Evolutionary conservation across 176 grass and related monocot species (phyloP), one percentile per base, ranked within the genome.

Genomic region (Eleusine coracana): DNA sequence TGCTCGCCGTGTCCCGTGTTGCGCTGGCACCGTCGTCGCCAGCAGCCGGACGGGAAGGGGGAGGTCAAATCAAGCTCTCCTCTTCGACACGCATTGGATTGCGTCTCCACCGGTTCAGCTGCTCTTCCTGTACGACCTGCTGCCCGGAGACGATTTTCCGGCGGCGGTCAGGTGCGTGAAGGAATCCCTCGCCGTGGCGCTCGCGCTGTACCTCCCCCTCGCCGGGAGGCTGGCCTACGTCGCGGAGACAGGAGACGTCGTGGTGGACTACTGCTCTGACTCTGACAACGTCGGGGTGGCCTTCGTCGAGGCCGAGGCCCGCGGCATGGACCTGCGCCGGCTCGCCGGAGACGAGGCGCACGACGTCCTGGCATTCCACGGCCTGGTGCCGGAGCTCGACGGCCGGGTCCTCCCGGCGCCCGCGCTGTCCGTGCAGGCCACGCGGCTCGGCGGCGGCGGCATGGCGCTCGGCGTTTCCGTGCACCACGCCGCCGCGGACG

Each of bases 401-500:
- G 18, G 7, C n/a, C 2, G 66, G 10, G 38, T 56, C 46, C 36
- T 78, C 10, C 83, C 80, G 66, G 75, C 60, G 36, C 79, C 88
- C 3, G 74, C 79, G 73, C 36, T 79, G 25, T 74, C 83, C 48
- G 74, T 90, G 66, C 83, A 80, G 80, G 68, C 38, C 25, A 83
- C 79, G 48, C 18, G 60, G 23, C 81, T 90, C 31, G 25, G 25
- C 48, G 41, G n/a, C 28, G 68, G 4, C 28, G 83, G 83, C 7
- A 23, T 83, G n/a, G 78, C 73, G 1, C 4, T 90, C 45, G 88
- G 88, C 21, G 8, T 85, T n/a, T 67, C 84, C 13, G 51, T 83
- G 17, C 79, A 79, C 74, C 88, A 90, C 40, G 79, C 74, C 38
- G 42, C 79, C 41, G 88, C 52, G 55, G 84, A 90, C 68, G 84